Evolutionary conservation across 129 eudicot species (phyloP).

Genomic region (Pulicaria dysenterica): DNA sequence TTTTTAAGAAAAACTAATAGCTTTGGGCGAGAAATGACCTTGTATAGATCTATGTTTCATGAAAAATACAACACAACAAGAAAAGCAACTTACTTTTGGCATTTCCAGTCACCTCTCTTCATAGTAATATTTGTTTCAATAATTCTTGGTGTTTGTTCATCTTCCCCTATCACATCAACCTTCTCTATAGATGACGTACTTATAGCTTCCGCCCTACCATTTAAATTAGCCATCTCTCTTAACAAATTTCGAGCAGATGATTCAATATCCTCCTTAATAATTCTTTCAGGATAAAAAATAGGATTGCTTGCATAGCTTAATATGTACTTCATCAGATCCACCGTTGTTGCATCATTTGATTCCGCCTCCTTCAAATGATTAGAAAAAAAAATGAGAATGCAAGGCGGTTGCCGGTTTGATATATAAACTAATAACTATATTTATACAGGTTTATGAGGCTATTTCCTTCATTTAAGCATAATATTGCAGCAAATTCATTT

Average conservation of each 20-base stretch:
- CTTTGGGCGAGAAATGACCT: background rate
- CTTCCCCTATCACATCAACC: conserved; percentile 26
- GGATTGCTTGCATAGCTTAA: conserved; percentile 87
- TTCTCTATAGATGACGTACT: conserved; percentile 32
- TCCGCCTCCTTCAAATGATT: conserved; percentile 50
- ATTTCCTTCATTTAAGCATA: no score
- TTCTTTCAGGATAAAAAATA: conserved; percentile 49
- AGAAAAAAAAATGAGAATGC: background rate
- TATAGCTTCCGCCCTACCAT: conserved; percentile 29
- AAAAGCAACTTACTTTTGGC: conserved; percentile 63
- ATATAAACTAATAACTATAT: background rate
- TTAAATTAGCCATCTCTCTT: conserved; percentile 48
- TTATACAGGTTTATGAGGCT: no score
- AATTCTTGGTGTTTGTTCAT: conserved; percentile 42
- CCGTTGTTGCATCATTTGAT: conserved; percentile 52
- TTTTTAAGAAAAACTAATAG: background rate
- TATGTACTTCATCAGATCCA: conserved; percentile 82
- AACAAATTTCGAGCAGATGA: conserved; percentile 72
- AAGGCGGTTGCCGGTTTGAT: background rate
- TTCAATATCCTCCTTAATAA: conserved; percentile 54
- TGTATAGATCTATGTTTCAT: background rate
- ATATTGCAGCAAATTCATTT: no score
- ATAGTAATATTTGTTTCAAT: conserved; percentile 52
- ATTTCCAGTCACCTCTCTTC: conserved; percentile 94
- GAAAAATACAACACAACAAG: conserved; percentile 2